Base-by-base conservation (phyloP, 2,329 filamentous ascomycete species). In the Thielaviopsis cerberus region DNA sequence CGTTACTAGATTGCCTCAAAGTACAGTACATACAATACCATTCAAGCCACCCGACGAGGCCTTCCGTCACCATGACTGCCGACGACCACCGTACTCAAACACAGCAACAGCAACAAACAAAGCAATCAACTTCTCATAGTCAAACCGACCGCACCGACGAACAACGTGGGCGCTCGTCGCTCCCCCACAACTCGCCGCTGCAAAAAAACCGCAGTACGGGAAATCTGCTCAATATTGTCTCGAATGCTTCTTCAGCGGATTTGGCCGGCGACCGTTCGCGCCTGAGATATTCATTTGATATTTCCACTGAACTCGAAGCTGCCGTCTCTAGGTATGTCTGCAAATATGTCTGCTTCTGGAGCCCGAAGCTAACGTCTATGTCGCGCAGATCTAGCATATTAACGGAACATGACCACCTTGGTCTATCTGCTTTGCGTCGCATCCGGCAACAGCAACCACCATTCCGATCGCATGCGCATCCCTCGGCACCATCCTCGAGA, bases 371-470 rank as follows among this genome's bases (percentile, higher is more conserved):
- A 17, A 41, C 26, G 15, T 37, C 11, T 11, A 41, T 5, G 11
- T 22, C 27, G 20, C 65, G 57, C 69, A 94, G 88, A 74, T 88
- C 87, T 66, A 81, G 88, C 66, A 79, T 94, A 67, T 79, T 94
- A 68, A 77, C 82, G 63, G 89, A 91, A 71, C 88, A 91, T 72
- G 89, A 94, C 67, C 86, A 92, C 76, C 73, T 92, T 62, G 88
- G 88, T 57, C 78, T 85, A 51, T 94, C 88, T 59, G 90, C 92
- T 64, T 78, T 98, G 67, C 85, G 90, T 68, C 86, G 92, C 66
- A 98, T 98, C 69, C 86, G 92, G 69, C 91, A 96, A 70, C 84
- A 89, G 66, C 85, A 85, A 61, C 78, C 81, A 61, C 78, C 81
- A 45, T 74, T 80, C 59, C 77, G 83, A 68, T 75, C 78, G 56